Conservation (phyloP, 1,284 basidiomycete species). For the Marasmius tenuissimus region DNA sequence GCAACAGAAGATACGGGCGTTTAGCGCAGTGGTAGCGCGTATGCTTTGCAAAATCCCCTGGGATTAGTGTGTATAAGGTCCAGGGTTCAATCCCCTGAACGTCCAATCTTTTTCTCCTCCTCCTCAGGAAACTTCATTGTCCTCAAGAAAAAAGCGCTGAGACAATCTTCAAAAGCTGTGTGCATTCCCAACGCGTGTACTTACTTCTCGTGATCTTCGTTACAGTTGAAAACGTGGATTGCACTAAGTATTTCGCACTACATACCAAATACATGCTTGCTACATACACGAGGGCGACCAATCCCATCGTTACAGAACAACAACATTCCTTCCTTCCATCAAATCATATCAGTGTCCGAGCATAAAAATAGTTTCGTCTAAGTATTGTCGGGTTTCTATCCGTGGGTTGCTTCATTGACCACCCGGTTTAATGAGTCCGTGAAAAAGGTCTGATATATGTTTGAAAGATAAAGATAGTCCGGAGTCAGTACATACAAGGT, state of each 20-base stretch:
- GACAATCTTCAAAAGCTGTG: neutral
- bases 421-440: neutral
- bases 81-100: neutral
- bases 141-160: neutral
- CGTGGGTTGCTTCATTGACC: neutral
- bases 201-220: too few species aligned
- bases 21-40: too few species aligned
- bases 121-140: neutral
- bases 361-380: neutral
- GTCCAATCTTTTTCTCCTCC: neutral
- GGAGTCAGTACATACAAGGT: too few species aligned
- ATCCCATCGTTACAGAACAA: too few species aligned
- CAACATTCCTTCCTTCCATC: too few species aligned
- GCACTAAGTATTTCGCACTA: too few species aligned
- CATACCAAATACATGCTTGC: too few species aligned
- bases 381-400: neutral
- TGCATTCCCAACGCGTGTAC: neutral
- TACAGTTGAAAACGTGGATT: too few species aligned
- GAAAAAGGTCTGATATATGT: neutral
- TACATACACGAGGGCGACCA: too few species aligned
- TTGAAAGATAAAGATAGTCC: slow-evolving; percentile 1
- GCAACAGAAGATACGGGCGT: too few species aligned
- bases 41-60: too few species aligned
- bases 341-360: neutral
- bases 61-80: too few species aligned